These are phyloP conservation scores for Physcia stellaris DNA, from an alignment of 495 filamentous ascomycete genomes.

Conservation along the genomic window DNA sequence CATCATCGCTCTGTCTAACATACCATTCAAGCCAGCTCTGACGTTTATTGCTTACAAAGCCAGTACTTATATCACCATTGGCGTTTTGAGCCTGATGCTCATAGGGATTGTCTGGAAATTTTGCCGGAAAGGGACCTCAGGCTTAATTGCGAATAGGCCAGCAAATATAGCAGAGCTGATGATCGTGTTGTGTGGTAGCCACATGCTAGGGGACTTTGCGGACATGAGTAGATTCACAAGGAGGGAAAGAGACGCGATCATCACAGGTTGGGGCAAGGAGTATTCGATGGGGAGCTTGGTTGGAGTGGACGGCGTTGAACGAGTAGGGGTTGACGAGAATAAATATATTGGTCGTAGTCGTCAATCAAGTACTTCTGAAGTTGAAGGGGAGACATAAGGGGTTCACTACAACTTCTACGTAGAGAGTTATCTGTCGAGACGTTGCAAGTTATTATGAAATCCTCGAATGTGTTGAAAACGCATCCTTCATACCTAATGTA, in stretches of 20 bases:
- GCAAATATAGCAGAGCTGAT: constrained; percentile 4
- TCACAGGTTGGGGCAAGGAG: constrained; percentile 5
- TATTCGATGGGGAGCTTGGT: constrained; percentile 6
- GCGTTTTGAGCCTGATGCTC: constrained; percentile 24
- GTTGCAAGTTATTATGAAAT: no score
- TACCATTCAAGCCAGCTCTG: constrained; percentile 25
- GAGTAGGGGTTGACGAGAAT: constrained; percentile 7
- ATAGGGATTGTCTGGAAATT: constrained; percentile 19
- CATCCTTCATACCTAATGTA: no score
- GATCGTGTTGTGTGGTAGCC: constrained; percentile 3
- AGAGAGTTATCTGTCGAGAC: no score
- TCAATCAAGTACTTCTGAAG: no score
- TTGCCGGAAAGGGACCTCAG: background rate
- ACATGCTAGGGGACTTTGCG: constrained; percentile 6
- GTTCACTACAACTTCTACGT: no score
- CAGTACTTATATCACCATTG: constrained; percentile 22
- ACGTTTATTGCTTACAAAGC: constrained; percentile 19
- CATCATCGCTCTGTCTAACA: constrained; percentile 24
- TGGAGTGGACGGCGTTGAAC: constrained; percentile 9
- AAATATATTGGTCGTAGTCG: no score
- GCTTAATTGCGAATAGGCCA: constrained; percentile 1
- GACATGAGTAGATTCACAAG: background rate
- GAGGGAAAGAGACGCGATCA: background rate
- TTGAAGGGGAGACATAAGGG: no score
- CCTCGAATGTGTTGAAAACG: no score